These are phyloP conservation scores for Cryptosporidium viatorum DNA, from an alignment of 169 alveolate species.

Conservation along the genomic window DNA sequence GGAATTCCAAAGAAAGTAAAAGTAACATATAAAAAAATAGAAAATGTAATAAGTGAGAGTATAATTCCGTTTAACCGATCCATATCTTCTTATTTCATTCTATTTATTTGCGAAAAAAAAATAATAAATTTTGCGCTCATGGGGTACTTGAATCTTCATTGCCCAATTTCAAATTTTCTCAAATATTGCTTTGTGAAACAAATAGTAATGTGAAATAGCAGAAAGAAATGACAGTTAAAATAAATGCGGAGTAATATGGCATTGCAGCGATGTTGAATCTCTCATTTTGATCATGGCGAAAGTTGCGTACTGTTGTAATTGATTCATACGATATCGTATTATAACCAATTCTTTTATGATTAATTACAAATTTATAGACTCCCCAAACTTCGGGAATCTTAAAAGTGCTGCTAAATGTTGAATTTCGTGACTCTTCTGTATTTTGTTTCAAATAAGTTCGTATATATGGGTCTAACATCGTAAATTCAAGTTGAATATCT, in stretches of 20 bases:
- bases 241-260: constrained; percentile 54
- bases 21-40: constrained; percentile 45
- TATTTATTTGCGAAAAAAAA: background rate
- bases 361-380: constrained; percentile 61
- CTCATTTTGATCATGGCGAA: constrained; percentile 66
- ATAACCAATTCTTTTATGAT: constrained; percentile 48
- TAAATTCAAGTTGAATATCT: constrained; percentile 67
- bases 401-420: constrained; percentile 37
- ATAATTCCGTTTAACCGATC: constrained; percentile 26
- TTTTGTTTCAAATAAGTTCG: constrained; percentile 24
- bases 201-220: constrained; percentile 25
- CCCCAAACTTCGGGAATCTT: constrained; percentile 69
- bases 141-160: background rate
- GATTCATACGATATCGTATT: constrained; percentile 54
- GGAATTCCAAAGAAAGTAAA: constrained; percentile 64
- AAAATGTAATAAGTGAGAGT: constrained; percentile 5
- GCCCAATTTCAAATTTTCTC: background rate
- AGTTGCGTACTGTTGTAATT: constrained; percentile 39
- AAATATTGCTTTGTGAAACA: background rate
- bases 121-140: background rate
- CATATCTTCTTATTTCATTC: constrained; percentile 7
- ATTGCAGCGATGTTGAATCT: constrained; percentile 49
- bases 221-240: constrained; percentile 21
- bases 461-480: constrained; percentile 66
- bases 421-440: background rate